These are phyloP conservation scores for Suillus subaureus DNA, from an alignment of 768 basidiomycete species.

Conservation along the genomic window DNA sequence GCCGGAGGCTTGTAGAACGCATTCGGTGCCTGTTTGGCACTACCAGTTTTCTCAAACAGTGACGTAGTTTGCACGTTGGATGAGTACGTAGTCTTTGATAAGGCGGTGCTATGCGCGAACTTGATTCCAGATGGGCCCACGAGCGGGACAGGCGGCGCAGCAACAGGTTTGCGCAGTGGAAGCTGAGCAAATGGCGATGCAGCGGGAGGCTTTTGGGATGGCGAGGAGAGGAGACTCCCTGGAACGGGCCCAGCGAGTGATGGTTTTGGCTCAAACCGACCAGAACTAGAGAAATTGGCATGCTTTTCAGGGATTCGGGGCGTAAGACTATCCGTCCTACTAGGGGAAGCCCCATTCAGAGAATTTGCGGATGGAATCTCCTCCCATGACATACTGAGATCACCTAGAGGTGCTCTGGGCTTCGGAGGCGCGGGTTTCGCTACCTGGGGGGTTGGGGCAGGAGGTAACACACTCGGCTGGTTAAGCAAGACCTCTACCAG, in stretches of 20 bases:
- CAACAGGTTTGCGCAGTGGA: slow-evolving; percentile 7
- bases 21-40: slow-evolving; percentile 57
- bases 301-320: slow-evolving; percentile 25
- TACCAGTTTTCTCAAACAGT: slow-evolving; percentile 46
- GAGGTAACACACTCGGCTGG: slow-evolving; percentile 29
- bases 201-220: neutral
- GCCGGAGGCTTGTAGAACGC: slow-evolving; percentile 67
- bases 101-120: slow-evolving; percentile 4
- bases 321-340: slow-evolving; percentile 5
- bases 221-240: slow-evolving; percentile 4
- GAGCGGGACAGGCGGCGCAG: slow-evolving; percentile 11
- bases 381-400: slow-evolving; percentile 65
- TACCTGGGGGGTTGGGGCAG: slow-evolving; percentile 12
- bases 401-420: slow-evolving; percentile 26
- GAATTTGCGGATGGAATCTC: slow-evolving; percentile 35
- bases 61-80: slow-evolving; percentile 16
- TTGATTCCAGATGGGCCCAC: slow-evolving; percentile 17
- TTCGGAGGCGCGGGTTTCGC: slow-evolving; percentile 19
- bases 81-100: slow-evolving; percentile 11
- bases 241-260: slow-evolving; percentile 6
- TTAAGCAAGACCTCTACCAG: slow-evolving; percentile 64
- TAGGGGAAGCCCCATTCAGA: slow-evolving; percentile 13
- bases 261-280: slow-evolving; percentile 9
- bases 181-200: slow-evolving; percentile 5
- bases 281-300: slow-evolving; percentile 14